Evolutionary conservation across 495 filamentous ascomycete genomes (phyloP), one percentile per base, ranked within the genome.

Genomic region (Neurospora sp.): DNA sequence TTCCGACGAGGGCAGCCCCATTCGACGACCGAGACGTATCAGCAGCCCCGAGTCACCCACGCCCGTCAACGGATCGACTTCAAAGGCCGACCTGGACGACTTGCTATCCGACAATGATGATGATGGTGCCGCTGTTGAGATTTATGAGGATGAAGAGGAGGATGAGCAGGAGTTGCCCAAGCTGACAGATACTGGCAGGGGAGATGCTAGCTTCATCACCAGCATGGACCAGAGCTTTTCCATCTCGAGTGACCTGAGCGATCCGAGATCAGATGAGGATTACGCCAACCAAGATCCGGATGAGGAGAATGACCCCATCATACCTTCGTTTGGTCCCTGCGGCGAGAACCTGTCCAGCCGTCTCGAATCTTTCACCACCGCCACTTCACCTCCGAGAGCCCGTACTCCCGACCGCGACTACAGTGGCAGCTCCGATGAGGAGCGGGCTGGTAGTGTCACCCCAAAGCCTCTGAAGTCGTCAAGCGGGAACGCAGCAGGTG

Each of bases 271-370:
- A 18, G 86, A 90, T 38, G 88, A 85, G 9, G 89, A 92, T 62
- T 92, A 92, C 48, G 54, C 54, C 54, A 27, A 62, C 5, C 54
- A 62, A 62, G 92, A 97, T 66, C 89, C 90, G 39, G 89, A 97
- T 79, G 94, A 97, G 83, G 94, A 97, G 80, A 97, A 97, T 73
- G 94, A 97, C 73, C 94, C 94, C 3, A 90, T 97, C 72, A 84
- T 97, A 9, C 92, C 93, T 79, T 96, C 94, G 1, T 97, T 97
- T 76, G 94, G 93, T 72, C 93, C 94, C 2, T 95, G 90, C 77
- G 93, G 93, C 42, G 91, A 92, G 69, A 93, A 96, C 77, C 84
- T 97, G 59, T 88, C 93, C 8, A 88, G 89, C 44, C 91, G 92
- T 11, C 85, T 98, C 80, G 92, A 92, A 38, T 92, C 91, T 14